Evolutionary conservation across 2,329 filamentous ascomycete genomes (phyloP).

Genomic region (Sarocladiaceae sp.): DNA sequence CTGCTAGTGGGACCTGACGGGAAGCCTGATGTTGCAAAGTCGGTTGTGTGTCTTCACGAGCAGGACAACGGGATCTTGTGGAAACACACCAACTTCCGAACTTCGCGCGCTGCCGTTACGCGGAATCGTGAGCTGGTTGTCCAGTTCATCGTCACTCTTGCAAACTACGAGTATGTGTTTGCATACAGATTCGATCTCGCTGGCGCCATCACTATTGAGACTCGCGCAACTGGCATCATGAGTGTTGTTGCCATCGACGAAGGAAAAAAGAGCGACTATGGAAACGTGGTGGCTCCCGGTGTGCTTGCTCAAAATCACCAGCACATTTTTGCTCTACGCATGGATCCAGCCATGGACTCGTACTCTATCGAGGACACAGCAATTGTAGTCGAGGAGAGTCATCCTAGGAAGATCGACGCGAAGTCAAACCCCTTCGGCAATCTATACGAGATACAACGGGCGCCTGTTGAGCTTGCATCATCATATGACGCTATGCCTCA

Average conservation of each 20-base stretch:
- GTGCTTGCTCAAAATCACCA: constrained; percentile 67
- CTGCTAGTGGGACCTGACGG: constrained; percentile 51
- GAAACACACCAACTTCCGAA: constrained; percentile 71
- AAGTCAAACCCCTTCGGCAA: constrained; percentile 59
- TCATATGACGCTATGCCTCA: constrained; percentile 50
- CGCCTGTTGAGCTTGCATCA: constrained; percentile 37
- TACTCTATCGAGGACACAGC: constrained; percentile 43
- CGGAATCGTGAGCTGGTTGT: constrained; percentile 60
- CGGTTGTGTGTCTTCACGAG: constrained; percentile 66
- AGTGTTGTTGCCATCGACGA: constrained; percentile 56
- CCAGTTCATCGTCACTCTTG: constrained; percentile 65
- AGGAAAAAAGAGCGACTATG: constrained; percentile 47
- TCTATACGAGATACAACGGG: constrained; percentile 51
- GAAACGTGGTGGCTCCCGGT: constrained; percentile 60
- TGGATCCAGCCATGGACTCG: constrained; percentile 60
- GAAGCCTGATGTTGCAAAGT: constrained; percentile 44
- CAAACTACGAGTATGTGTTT: constrained; percentile 65
- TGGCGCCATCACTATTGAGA: constrained; percentile 57
- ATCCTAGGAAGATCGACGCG: constrained; percentile 34
- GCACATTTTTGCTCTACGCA: constrained; percentile 61
- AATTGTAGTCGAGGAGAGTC: constrained; percentile 37
- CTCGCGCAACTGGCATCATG: constrained; percentile 62
- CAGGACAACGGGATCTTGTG: constrained; percentile 67
- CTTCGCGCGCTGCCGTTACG: constrained; percentile 54
- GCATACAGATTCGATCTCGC: constrained; percentile 55